A percentile compares a stretch with the other conserved stretches of the same genome.
Evolutionary conservation across 495 filamentous ascomycete species (phyloP).

Genomic region (Immersiella caudata): DNA sequence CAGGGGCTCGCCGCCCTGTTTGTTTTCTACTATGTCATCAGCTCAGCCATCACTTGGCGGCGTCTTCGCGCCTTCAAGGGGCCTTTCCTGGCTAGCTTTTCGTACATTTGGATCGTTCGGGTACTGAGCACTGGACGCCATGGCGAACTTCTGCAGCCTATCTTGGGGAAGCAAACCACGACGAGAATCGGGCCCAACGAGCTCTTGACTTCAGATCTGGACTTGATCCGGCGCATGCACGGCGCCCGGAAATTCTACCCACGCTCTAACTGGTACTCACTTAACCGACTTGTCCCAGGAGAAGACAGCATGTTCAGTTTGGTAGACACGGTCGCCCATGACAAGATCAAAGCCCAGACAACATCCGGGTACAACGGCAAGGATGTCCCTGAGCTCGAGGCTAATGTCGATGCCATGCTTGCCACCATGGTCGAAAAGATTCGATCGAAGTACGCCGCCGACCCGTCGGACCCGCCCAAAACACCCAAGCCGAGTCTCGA

Average conservation of each 20-base stretch:
- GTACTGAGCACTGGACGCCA: conserved; percentile 14
- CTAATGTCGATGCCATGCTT: conserved; percentile 49
- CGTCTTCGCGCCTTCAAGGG: conserved; percentile 33
- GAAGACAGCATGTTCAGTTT: conserved; percentile 37
- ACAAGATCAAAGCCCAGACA: conserved; percentile 42
- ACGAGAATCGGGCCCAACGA: conserved; percentile 43
- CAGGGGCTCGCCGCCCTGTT: conserved; percentile 5
- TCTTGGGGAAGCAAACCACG: not conserved
- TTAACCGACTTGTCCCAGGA: conserved; percentile 8
- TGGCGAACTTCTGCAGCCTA: not conserved
- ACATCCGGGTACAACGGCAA: conserved; percentile 52
- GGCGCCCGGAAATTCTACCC: conserved; percentile 26
- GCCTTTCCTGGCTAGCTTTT: conserved; percentile 27
- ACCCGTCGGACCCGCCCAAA: conserved; percentile 30
- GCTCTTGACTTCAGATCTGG: conserved; percentile 32
- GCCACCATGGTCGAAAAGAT: conserved; percentile 43
- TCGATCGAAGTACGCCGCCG: conserved; percentile 32
- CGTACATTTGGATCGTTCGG: conserved; percentile 29
- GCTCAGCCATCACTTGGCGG: conserved; percentile 20
- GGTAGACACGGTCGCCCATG: conserved; percentile 44
- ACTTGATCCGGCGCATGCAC: conserved; percentile 31
- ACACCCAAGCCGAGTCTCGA: conserved; percentile 40
- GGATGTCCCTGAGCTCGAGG: conserved; percentile 51
- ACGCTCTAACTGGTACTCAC: conserved; percentile 7
- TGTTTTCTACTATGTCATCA: conserved; percentile 20